Evolutionary conservation across 768 basidiomycete species (phyloP).

Genomic region (Trametes cubensis): DNA sequence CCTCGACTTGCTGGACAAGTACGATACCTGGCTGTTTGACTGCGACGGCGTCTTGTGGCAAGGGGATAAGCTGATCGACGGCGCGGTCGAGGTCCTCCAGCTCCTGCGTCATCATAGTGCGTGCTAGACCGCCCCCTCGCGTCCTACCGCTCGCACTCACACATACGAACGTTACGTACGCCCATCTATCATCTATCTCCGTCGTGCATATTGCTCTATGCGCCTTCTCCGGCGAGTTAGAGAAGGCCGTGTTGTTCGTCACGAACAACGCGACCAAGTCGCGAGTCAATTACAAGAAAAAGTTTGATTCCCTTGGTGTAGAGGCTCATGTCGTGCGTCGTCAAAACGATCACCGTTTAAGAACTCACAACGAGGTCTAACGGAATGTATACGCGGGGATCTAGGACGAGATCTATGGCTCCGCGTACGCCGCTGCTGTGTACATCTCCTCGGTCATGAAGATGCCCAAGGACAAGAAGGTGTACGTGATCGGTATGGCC

Average conservation of each 20-base stretch:
- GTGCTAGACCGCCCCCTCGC: conserved; percentile 31
- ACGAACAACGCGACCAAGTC: conserved; percentile 99
- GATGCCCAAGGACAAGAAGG: conserved; percentile 88
- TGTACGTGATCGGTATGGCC: conserved; percentile 91
- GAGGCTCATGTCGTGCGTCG: conserved; percentile 78
- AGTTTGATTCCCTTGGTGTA: conserved; percentile 89
- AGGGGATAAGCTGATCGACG: conserved; percentile 78
- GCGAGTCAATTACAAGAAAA: conserved; percentile 80
- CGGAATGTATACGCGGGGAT: not conserved
- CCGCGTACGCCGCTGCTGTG: conserved; percentile 83
- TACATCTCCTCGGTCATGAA: conserved; percentile 89
- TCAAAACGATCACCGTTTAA: conserved; percentile 11
- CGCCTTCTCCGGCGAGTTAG: conserved; percentile 41
- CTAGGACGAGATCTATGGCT: conserved; percentile 96
- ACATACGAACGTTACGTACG: not conserved
- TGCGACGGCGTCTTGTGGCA: conserved; percentile 97
- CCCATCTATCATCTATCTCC: not conserved
- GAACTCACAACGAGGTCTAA: not conserved
- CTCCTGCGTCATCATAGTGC: conserved; percentile 72
- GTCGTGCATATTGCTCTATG: too few relatives aligned
- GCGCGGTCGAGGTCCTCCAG: conserved; percentile 72
- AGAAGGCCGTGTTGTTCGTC: conserved; percentile 86
- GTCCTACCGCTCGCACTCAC: not conserved
- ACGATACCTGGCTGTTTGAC: conserved; percentile 95
- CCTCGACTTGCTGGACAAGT: conserved; percentile 50